Evolutionary conservation across 129 eudicot species (phyloP), one percentile per base, ranked within the genome.

Genomic region (Centrapalus pauciflorus): DNA sequence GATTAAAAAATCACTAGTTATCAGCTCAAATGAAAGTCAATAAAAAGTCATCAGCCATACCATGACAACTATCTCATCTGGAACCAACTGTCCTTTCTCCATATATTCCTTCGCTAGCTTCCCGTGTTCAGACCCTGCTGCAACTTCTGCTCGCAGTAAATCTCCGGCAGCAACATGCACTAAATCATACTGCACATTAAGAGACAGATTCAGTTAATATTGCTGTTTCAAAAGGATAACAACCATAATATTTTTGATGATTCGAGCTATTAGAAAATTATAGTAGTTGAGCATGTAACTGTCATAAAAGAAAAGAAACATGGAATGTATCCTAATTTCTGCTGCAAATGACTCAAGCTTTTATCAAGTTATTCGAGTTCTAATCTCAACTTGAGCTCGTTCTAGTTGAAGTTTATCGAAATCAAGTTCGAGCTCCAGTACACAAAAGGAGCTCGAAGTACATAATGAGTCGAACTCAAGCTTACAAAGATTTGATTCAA

Each of bases 141-240:
- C 82, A 72, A 92, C 78, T 77, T 92, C 96, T 69, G 95, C 88
- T 84, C 96, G 79, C 40, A 92, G 77, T 62, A 92, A 81, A 80
- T 92, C 98, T 46, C 96, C 98, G 66, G 95, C 98, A 11, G 96
- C 91, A 66, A 92, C 62, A 78, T 92, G 98, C 73, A 92, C 98
- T 74, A 92, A 79, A 70, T 81, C 89, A 81, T 85, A 92, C 98
- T 92, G 89, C 96, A 76, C 20, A 61, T 78, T 67, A 67, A 64
- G 64, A n/a, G 58, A 37, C 20, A 20, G 14, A 64, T 61, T 80
- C 74, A 65, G n/a, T n/a, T n/a, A 50, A 69, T 67, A 35, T 40
- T 51, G 38, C 27, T 60, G 57, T 37, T 68, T 69, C 60, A 69
- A 20, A 45, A 21, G n/a, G n/a, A n/a, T n/a, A 45, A 14, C 13